Conservation (phyloP, 768 basidiomycete species). For the Leccinum imitatum region DNA sequence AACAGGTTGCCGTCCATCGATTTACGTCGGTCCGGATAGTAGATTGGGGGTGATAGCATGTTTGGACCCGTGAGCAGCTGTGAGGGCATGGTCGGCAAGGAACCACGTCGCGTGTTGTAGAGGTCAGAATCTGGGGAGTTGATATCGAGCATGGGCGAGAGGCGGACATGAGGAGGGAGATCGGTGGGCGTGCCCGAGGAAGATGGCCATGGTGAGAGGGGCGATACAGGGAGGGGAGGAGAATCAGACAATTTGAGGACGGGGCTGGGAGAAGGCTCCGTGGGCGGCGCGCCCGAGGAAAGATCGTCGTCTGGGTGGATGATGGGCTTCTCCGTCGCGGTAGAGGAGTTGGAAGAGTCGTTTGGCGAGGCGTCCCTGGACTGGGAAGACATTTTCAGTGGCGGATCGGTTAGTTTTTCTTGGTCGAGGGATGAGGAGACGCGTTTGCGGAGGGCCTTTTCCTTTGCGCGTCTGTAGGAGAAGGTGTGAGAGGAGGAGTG, state of each 20-base stretch:
- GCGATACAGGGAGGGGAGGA: conserved; percentile 11
- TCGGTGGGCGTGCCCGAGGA: conserved; percentile 35
- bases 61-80: conserved; percentile 22
- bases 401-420: conserved; percentile 4
- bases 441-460: conserved; percentile 67
- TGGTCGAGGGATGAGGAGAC: conserved; percentile 26
- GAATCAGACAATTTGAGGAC: conserved; percentile 26
- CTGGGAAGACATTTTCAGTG: conserved; percentile 10
- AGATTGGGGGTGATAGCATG: conserved; percentile 36
- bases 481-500: conserved; percentile 12
- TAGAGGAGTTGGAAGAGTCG: conserved; percentile 32
- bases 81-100: conserved; percentile 46
- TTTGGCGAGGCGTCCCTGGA: conserved; percentile 30
- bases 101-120: conserved; percentile 48
- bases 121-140: conserved; percentile 32
- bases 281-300: conserved; percentile 2
- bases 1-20: conserved; percentile 46
- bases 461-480: conserved; percentile 70
- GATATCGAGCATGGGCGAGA: conserved; percentile 19
- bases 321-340: conserved; percentile 42
- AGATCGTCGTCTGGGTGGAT: conserved; percentile 18
- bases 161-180: conserved; percentile 25
- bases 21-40: conserved; percentile 38
- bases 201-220: conserved; percentile 30
- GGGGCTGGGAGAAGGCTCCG: conserved; percentile 13